Evolutionary conservation across 352 stramenopile species (phyloP).

Genomic region (Globisporangium polare): DNA sequence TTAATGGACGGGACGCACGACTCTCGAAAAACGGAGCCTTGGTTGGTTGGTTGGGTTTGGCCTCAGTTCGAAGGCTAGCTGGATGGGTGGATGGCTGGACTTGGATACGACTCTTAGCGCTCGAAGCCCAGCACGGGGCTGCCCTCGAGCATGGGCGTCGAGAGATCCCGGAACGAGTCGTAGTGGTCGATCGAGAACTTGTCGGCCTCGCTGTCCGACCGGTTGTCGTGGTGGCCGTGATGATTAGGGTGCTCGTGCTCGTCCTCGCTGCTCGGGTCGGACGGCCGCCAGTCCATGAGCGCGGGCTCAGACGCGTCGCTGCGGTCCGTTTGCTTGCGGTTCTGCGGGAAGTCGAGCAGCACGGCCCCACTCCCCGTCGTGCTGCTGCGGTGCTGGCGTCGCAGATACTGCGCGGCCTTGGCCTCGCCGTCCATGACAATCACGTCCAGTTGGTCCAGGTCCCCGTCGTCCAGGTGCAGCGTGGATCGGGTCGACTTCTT

Average conservation of each 20-base stretch:
- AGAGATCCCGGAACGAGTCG: constrained; percentile 48
- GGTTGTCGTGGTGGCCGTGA: neutral
- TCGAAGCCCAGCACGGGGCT: constrained; percentile 15
- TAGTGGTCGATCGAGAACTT: constrained; percentile 41
- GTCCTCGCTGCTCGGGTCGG: constrained; percentile 9
- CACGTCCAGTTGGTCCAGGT: constrained; percentile 34
- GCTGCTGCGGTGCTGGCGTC: neutral
- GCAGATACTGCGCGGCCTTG: constrained; percentile 10
- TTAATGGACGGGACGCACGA: neutral
- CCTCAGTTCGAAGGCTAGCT: neutral
- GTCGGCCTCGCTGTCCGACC: constrained; percentile 17
- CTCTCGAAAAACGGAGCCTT: neutral
- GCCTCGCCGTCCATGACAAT: constrained; percentile 31
- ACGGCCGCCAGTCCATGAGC: constrained; percentile 15
- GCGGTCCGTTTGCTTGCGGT: constrained; percentile 7
- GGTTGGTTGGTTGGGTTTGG: neutral
- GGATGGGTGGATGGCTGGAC: neutral
- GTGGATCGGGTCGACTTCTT: constrained; percentile 18
- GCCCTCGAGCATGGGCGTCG: constrained; percentile 34
- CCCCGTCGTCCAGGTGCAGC: constrained; percentile 19
- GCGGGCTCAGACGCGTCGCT: constrained; percentile 18
- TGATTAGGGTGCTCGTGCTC: neutral
- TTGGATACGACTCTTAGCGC: neutral
- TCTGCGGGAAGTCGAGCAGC: constrained; percentile 2
- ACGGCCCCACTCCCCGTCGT: neutral